Base-by-base conservation (phyloP, 305 asterid genomes). In the Andrographis paniculata region DNA sequence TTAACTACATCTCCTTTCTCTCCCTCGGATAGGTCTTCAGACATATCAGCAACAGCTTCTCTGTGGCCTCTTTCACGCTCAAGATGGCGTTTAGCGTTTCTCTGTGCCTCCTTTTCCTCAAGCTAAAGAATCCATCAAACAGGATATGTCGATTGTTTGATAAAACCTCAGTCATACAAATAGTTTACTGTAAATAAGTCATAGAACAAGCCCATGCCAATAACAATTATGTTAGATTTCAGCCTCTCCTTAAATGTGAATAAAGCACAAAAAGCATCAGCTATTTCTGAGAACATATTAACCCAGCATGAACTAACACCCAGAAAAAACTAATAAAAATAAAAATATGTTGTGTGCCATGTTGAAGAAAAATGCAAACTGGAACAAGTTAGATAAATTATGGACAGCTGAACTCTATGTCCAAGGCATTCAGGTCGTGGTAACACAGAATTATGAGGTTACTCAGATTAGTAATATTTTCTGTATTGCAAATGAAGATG, bases 31-130 rank as follows among this genome's bases (percentile, higher is more conserved):
- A 84, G 65, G 74, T 84, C 97, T 62, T 88, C 97, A 1, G 94
- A 88, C 97, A 88, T 79, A 68, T 88, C 97, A 61, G 91, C 95
- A 66, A 88, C 95, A 17, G 95, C 97, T 65, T 88, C 97, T 63
- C 78, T 79, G 55, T 92, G 97, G 27, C 94, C 97, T 63, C 67
- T 78, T 59, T 88, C 97, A 55, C 82, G 92, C 67, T 88, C 97
- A 58, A 81, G 74, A 50, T 77, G 94, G 41, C 97, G 89, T 63
- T 88, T 88, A 10, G 92, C 72, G 42, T 58, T 40, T 71, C 97
- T 71, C 71, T 77, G 82, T 40, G 83, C 78, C 67, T 82, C 78
- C 74, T 88, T 84, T 36, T 74, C 85, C 79, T 88, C 95, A 50
- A 79, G 83, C 97, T 88, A 66, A 24, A 24, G 4, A 24, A 24